A percentile compares a stretch with the other conserved stretches of the same genome.
Conservation (phyloP, 305 asterid genomes). For the Petunia hybrid region DNA sequence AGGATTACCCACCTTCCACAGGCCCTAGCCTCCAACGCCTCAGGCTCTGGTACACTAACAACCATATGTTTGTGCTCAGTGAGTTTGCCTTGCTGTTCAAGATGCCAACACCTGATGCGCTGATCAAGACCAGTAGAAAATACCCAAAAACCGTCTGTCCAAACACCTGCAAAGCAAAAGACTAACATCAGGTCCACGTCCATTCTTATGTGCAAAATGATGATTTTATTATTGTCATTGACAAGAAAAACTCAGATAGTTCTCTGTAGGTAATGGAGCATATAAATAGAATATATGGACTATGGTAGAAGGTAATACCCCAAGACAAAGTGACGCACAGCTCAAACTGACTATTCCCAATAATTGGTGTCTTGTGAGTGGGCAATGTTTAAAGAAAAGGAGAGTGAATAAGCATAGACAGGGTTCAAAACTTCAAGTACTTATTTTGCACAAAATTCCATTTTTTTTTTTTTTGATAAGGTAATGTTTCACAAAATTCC, state of each 20-base stretch:
- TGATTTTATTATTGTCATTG: constrained; percentile 3
- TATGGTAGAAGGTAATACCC: neutral
- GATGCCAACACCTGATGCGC: constrained; percentile 86
- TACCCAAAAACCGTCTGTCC: constrained; percentile 91
- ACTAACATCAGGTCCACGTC: constrained; percentile 12
- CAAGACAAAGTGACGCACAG: neutral
- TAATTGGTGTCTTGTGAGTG: constrained; percentile 6
- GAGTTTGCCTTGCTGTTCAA: constrained; percentile 52
- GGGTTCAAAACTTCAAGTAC: constrained; percentile 5
- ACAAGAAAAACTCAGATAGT: neutral
- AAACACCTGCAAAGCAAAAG: constrained; percentile 57
- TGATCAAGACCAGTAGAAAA: constrained; percentile 94
- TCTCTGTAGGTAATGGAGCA: neutral
- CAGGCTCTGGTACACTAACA: constrained; percentile 94
- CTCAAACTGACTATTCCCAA: neutral
- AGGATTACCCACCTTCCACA: constrained; percentile 60
- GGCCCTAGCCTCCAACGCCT: constrained; percentile 76
- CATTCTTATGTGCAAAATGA: neutral
- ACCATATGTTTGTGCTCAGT: constrained; percentile 65
- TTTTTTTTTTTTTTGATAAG: no score
- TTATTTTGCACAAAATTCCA: neutral
- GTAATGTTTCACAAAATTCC: neutral
- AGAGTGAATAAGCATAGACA: neutral
- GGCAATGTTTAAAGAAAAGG: neutral
- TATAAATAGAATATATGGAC: neutral